Evolutionary conservation across 1,284 basidiomycete species (phyloP).

Genomic region (Ustilago shanxiensis): DNA sequence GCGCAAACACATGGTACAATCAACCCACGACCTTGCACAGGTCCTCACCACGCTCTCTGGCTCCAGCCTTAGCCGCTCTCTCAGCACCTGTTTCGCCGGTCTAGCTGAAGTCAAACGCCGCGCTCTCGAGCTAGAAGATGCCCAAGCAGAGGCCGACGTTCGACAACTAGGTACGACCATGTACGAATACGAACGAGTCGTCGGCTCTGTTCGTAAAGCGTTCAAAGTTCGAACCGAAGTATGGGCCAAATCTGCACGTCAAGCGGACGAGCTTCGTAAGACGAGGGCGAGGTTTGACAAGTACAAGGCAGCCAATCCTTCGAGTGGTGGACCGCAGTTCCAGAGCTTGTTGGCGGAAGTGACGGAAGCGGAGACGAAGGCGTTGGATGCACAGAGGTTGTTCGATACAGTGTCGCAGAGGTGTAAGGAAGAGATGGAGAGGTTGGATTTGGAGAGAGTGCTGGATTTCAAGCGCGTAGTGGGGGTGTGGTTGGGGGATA

Average conservation of each 20-base stretch:
- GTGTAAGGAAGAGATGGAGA: constrained; percentile 89
- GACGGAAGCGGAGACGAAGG: constrained; percentile 52
- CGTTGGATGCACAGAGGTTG: constrained; percentile 75
- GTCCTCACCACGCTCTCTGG: constrained; percentile 67
- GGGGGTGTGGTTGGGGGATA: constrained; percentile 82
- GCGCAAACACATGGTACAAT: constrained; percentile 73
- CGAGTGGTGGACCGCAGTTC: constrained; percentile 38
- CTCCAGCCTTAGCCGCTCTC: constrained; percentile 67
- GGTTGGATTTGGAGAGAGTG: constrained; percentile 92
- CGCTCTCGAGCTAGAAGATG: constrained; percentile 54
- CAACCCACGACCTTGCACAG: constrained; percentile 64
- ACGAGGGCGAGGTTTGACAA: constrained; percentile 83
- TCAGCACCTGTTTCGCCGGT: constrained; percentile 69
- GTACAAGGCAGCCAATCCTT: constrained; percentile 76
- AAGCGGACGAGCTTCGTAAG: constrained; percentile 81
- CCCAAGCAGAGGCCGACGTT: constrained; percentile 65
- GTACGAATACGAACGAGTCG: constrained; percentile 91
- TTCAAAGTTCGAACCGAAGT: constrained; percentile 87
- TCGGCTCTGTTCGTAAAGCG: constrained; percentile 87
- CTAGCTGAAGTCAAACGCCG: constrained; percentile 68
- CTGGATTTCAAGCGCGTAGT: constrained; percentile 86
- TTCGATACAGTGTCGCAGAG: constrained; percentile 88
- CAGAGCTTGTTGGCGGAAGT: constrained; percentile 46
- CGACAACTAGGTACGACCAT: constrained; percentile 77
- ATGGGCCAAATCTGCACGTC: constrained; percentile 72